Base-by-base conservation (phyloP, 805 yeast genomes). In the Pichia heedii region DNA sequence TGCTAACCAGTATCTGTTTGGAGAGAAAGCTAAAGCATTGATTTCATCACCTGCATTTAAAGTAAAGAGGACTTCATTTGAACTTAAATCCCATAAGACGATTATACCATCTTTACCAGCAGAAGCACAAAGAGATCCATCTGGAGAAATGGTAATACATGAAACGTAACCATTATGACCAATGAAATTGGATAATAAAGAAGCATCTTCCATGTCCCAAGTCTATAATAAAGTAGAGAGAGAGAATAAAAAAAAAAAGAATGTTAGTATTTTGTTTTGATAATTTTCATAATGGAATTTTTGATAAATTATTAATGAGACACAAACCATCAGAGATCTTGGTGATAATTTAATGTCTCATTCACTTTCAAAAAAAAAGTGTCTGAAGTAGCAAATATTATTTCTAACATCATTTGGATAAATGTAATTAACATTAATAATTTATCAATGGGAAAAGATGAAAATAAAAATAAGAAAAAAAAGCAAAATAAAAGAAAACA, bases 1-100 rank as follows among this genome's bases (percentile, higher is more conserved):
- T 70, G 95, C 90, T 72, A 93, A 84, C 98, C 98, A 93, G 94
- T 86, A 93, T 84, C 98, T 89, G 95, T 86, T 86, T 76, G 99
- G 98, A 71, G 97, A 90, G 95, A 93, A 93, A 63, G 97, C 95
- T 69, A 93, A 80, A 69, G 97, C 94, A 73, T 86, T 86, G 62
- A 93, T 88, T 79, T 90, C 97, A 67, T 90, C 93, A 71, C 93
- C 87, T 62, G 96, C 90, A 64, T 78, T 75, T 71, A 93, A 80
- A 65, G 96, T 81, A 95, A 88, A 90, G 66, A 89, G 77, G 66
- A 89, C 81, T 66, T 73, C 70, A 77, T 84, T 79, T 63, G 78
- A 71, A 78, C 80, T 77, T 74, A 90, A 79, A 77, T 89, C 94
- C 99, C 99, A 93, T 69, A 93, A 81, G 87, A 86, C 82, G 77